phyloP scores from a whole-genome alignment of 805 yeast species.

The Candida dajiaensis region DNA sequence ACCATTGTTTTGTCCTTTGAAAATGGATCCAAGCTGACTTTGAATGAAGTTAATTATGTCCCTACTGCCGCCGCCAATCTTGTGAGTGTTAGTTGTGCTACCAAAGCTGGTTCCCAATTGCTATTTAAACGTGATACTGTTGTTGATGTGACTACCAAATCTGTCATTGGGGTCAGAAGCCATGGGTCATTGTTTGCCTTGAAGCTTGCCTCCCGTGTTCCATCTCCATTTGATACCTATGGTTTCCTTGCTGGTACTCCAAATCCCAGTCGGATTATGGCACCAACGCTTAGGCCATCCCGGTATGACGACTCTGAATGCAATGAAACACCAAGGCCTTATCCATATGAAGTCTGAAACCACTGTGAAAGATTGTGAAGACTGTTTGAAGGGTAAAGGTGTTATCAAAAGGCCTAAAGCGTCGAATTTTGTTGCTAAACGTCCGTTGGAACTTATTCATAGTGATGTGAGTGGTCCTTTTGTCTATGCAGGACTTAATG shows the following conservation, averaged over 20 bases:
- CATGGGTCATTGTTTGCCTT: neutral
- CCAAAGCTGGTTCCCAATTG: neutral
- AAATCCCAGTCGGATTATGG: neutral
- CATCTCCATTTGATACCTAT: neutral
- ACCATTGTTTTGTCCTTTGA: neutral
- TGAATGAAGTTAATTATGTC: neutral
- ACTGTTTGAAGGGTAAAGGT: neutral
- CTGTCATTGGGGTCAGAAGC: neutral
- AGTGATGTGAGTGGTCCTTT: too few relatives aligned
- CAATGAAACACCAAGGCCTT: neutral
- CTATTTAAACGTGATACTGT: neutral
- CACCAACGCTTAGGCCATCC: neutral
- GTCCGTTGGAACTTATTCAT: neutral
- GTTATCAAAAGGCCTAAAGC: neutral
- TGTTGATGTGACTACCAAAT: too few relatives aligned
- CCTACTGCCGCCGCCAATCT: neutral
- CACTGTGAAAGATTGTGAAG: neutral
- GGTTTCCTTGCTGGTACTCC: neutral
- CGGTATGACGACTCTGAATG: neutral
- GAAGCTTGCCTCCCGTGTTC: too few relatives aligned
- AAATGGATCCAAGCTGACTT: neutral
- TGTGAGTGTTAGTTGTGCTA: neutral
- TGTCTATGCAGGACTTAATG: neutral
- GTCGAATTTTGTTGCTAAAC: neutral
- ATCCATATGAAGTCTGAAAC: neutral